These are phyloP conservation scores for Agroathelia rolfsii DNA, from an alignment of 1,284 basidiomycete species.

Conservation along the genomic window DNA sequence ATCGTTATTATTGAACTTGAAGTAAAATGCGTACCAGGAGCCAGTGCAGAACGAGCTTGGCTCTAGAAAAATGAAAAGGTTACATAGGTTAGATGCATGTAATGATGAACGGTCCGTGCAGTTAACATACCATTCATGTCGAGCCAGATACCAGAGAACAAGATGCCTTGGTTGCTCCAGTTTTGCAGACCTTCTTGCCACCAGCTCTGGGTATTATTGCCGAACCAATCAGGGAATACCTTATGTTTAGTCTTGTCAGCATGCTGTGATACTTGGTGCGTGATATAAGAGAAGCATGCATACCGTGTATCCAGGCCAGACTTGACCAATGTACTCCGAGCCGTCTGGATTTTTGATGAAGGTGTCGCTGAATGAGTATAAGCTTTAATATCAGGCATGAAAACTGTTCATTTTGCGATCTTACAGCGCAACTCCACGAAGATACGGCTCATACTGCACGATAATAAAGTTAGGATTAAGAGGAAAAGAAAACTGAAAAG, in stretches of 20 bases:
- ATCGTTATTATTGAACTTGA: conserved; percentile 4
- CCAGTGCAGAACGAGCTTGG: conserved; percentile 16
- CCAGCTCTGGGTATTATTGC: conserved; percentile 26
- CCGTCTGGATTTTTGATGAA: conserved; percentile 63
- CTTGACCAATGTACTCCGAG: conserved; percentile 57
- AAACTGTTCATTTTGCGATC: conserved; percentile 10
- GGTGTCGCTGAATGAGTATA: conserved; percentile 29
- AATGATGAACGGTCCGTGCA: no score
- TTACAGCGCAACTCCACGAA: conserved; percentile 30
- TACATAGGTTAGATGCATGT: no score
- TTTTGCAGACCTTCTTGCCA: conserved; percentile 28
- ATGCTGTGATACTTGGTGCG: neutral
- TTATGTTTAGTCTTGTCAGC: no score
- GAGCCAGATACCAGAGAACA: conserved; percentile 41
- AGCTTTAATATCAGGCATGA: neutral
- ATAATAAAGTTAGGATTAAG: conserved; percentile 5
- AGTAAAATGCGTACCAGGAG: conserved; percentile 8
- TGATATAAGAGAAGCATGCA: no score
- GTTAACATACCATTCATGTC: no score
- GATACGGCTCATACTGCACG: conserved; percentile 35
- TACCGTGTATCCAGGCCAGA: conserved; percentile 48
- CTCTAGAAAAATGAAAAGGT: no score
- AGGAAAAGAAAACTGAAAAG: conserved; percentile 7
- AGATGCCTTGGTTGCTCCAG: conserved; percentile 27
- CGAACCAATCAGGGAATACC: conserved; percentile 41